Conservation (phyloP, 1,139 yeast species). For the Magnusiomyces paraingens region DNA sequence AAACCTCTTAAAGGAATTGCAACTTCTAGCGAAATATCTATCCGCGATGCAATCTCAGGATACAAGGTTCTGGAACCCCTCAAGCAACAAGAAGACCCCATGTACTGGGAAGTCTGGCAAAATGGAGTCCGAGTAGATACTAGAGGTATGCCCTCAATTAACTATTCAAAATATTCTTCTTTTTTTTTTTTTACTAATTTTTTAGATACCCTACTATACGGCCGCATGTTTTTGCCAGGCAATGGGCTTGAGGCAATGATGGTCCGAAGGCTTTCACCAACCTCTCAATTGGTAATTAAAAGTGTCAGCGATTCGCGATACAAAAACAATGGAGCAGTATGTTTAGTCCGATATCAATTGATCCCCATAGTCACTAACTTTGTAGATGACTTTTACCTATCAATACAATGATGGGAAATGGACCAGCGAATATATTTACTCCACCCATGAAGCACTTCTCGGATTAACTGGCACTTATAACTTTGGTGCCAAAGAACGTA, state of each 20-base stretch:
- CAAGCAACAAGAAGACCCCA: slow-evolving; percentile 20
- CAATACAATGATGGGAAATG: slow-evolving; percentile 62
- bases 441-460: slow-evolving; percentile 82
- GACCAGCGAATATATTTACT: slow-evolving; percentile 71
- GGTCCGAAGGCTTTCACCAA: slow-evolving; percentile 54
- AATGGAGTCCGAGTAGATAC: slow-evolving; percentile 32
- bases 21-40: slow-evolving; percentile 49
- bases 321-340: slow-evolving; percentile 43
- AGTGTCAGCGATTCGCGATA: slow-evolving; percentile 69
- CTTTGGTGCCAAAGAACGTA: slow-evolving; percentile 38
- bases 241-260: slow-evolving; percentile 85
- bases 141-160: slow-evolving; percentile 13
- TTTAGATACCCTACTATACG: slow-evolving; percentile 49
- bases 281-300: slow-evolving; percentile 61
- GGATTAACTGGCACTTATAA: slow-evolving; percentile 80
- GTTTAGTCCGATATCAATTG: slow-evolving; percentile 27
- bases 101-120: slow-evolving; percentile 30
- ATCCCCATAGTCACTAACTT: slow-evolving; percentile 26
- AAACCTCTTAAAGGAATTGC: slow-evolving; percentile 46
- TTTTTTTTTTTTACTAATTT: background rate
- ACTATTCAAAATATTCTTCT: background rate
- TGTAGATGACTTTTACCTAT: slow-evolving; percentile 53
- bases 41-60: slow-evolving; percentile 76
- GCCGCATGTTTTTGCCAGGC: slow-evolving; percentile 84
- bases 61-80: slow-evolving; percentile 55